Conservation (phyloP, 208 protist species). For the Wallacemonas collosoma region DNA sequence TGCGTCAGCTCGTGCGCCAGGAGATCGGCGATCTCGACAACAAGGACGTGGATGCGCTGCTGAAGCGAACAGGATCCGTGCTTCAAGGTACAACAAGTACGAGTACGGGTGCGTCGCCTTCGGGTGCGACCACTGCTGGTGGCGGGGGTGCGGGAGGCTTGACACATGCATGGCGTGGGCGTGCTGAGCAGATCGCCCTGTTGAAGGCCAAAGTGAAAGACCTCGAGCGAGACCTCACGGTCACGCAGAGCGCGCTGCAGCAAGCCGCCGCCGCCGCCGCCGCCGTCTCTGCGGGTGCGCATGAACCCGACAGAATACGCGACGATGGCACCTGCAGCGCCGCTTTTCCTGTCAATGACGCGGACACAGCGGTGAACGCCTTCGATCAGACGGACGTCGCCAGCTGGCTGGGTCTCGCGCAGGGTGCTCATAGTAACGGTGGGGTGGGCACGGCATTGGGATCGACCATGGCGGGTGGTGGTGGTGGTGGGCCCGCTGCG, state of each 20-base stretch:
- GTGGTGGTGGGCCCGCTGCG: background rate
- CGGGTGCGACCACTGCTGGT: background rate
- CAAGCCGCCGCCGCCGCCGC: background rate
- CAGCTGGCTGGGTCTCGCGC: constrained; percentile 14
- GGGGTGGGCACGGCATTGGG: background rate
- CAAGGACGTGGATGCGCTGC: constrained; percentile 39
- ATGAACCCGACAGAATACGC: background rate
- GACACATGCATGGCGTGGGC: constrained; percentile 51
- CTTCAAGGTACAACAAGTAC: too few relatives aligned
- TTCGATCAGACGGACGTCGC: constrained; percentile 9
- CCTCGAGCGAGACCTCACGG: constrained; percentile 32
- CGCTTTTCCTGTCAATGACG: background rate
- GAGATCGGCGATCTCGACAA: constrained; percentile 58
- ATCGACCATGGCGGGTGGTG: background rate
- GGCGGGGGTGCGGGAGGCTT: background rate
- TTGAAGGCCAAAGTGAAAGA: constrained; percentile 73
- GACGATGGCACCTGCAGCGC: constrained; percentile 14
- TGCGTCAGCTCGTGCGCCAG: constrained; percentile 48
- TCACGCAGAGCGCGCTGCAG: constrained; percentile 3
- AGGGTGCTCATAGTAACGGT: constrained; percentile 1
- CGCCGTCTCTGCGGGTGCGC: constrained; percentile 6
- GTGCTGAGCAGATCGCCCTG: constrained; percentile 74
- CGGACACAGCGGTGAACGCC: background rate
- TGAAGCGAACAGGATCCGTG: constrained; percentile 20
- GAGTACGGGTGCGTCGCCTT: background rate